Conservation (phyloP, 257 asterid genomes). For the Nicotiana noctiflora region DNA sequence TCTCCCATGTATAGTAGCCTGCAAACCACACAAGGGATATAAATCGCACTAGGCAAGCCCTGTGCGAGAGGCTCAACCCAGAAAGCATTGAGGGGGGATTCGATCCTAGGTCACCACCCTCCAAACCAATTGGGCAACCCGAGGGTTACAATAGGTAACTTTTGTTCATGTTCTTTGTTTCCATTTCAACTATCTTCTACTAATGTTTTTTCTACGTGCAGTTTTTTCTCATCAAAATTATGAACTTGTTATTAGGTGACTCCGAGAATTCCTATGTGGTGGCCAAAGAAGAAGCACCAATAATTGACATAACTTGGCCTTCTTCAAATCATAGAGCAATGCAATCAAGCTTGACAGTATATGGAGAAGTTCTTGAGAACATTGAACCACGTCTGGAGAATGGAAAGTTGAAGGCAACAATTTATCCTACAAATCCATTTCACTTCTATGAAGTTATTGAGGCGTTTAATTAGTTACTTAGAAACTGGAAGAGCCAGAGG, state of each 20-base stretch:
- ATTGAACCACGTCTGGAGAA: slow-evolving; percentile 46
- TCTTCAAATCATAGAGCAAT: slow-evolving; percentile 51
- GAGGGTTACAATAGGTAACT: slow-evolving; percentile 33
- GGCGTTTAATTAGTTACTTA: slow-evolving; percentile 40
- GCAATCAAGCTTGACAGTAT: slow-evolving; percentile 45
- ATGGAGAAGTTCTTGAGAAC: slow-evolving; percentile 52
- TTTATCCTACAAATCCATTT: slow-evolving; percentile 52
- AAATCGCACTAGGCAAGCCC: no score
- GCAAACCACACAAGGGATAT: no score
- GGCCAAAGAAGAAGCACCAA: slow-evolving; percentile 39
- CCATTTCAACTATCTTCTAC: no score
- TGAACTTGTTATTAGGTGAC: slow-evolving; percentile 33
- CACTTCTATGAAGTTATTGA: slow-evolving; percentile 29
- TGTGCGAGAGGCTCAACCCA: no score
- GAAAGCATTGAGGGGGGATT: no score
- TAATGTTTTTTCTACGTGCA: no score
- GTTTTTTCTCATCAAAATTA: no score
- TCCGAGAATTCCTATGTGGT: slow-evolving; percentile 44
- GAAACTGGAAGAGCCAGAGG: slow-evolving; percentile 81
- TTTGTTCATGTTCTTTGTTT: neutral
- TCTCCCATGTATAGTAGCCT: no score
- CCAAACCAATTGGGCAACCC: no score
- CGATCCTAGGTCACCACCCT: no score
- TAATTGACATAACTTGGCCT: slow-evolving; percentile 70
- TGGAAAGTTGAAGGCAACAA: slow-evolving; percentile 44